phyloP scores from a whole-genome alignment of 331 rosid genomes.

The Pyrus hybrid region DNA sequence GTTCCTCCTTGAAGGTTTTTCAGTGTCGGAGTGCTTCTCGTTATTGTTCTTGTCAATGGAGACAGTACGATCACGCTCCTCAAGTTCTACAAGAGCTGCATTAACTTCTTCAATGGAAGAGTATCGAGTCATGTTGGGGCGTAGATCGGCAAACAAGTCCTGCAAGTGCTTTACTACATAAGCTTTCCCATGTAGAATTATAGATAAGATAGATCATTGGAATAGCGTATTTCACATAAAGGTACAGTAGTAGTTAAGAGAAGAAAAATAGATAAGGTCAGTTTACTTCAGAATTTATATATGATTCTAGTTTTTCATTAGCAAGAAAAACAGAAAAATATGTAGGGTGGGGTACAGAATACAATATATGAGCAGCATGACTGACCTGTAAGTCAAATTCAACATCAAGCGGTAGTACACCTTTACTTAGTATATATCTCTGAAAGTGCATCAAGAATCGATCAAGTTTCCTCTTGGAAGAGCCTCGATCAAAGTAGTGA shows the following conservation, averaged over 20 bases:
- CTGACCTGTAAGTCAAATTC: slow-evolving; percentile 96
- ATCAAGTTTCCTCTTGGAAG: slow-evolving; percentile 96
- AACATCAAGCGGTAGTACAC: slow-evolving; percentile 74
- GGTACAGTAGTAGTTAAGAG: background rate
- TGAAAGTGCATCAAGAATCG: slow-evolving; percentile 78
- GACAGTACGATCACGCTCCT: slow-evolving; percentile 61
- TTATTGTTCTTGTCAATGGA: slow-evolving; percentile 54
- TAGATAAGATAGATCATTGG: background rate
- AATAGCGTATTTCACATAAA: background rate
- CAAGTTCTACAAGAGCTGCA: slow-evolving; percentile 82
- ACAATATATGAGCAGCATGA: slow-evolving; percentile 3
- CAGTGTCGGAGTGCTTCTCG: slow-evolving; percentile 70
- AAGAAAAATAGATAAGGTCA: background rate
- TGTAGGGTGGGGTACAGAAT: background rate
- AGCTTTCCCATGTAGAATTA: background rate
- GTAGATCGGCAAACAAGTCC: slow-evolving; percentile 94
- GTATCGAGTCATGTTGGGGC: slow-evolving; percentile 85
- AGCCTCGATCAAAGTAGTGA: slow-evolving; percentile 95
- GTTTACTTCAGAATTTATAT: background rate
- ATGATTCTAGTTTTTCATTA: background rate
- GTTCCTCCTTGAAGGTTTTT: slow-evolving; percentile 48
- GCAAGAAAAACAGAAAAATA: background rate
- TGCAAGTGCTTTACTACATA: slow-evolving; percentile 21
- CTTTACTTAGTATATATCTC: slow-evolving; percentile 90
- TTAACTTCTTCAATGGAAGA: slow-evolving; percentile 72